Evolutionary conservation across 2,329 filamentous ascomycete genomes (phyloP).

Genomic region (Colletotrichum phormii): DNA sequence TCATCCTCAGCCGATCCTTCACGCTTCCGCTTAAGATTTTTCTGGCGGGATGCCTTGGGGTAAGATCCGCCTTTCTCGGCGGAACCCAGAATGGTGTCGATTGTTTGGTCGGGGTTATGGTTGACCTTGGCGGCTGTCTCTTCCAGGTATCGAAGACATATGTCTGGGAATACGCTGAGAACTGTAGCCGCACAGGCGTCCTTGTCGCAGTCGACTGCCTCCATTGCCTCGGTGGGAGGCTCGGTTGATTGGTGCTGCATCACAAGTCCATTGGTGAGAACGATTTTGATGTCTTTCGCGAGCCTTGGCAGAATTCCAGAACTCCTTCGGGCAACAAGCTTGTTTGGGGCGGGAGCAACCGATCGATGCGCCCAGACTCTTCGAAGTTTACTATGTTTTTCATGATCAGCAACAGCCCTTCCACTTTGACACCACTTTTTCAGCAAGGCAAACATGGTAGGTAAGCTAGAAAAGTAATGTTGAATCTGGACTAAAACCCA

Average conservation of each 20-base stretch:
- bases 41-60: slow-evolving; percentile 42
- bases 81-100: slow-evolving; percentile 54
- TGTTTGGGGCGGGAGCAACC: neutral
- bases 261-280: neutral
- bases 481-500: neutral
- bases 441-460: neutral
- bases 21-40: slow-evolving; percentile 56
- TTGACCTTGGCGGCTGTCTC: slow-evolving; percentile 41
- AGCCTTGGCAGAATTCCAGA: neutral
- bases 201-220: slow-evolving; percentile 18
- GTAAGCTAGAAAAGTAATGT: neutral
- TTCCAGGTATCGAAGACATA: slow-evolving; percentile 53
- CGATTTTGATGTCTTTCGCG: neutral
- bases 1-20: slow-evolving; percentile 39
- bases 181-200: slow-evolving; percentile 45
- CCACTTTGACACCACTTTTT: neutral
- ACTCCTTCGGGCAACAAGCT: neutral
- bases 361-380: neutral
- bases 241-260: neutral
- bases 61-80: slow-evolving; percentile 53
- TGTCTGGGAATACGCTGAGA: slow-evolving; percentile 56
- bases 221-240: slow-evolving; percentile 12
- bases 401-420: neutral
- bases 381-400: neutral
- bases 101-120: slow-evolving; percentile 46